A percentile compares a stretch with the other conserved stretches of the same genome.
Conservation (phyloP, 305 asterid genomes). For the Nicotiana rustica region DNA sequence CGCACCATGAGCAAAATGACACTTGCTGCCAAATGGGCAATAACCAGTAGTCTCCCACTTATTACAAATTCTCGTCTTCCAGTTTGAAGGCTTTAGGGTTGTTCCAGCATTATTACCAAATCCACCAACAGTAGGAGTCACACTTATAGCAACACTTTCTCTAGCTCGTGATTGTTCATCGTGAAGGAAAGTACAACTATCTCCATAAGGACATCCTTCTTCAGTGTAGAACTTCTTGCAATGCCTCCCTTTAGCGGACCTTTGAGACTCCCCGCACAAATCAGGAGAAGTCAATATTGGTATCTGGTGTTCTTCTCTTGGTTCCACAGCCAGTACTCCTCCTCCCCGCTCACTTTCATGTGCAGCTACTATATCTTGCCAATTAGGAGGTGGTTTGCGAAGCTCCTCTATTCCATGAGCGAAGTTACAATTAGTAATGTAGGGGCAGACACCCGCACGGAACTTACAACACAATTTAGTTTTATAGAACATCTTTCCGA, state of each 20-base stretch:
- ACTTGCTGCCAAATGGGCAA: conserved; percentile 88
- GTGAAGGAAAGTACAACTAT: conserved; percentile 79
- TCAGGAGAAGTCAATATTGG: conserved; percentile 71
- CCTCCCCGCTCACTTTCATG: conserved; percentile 61
- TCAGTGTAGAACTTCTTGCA: conserved; percentile 82
- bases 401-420: conserved; percentile 84
- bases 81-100: conserved; percentile 72
- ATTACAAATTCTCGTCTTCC: conserved; percentile 91
- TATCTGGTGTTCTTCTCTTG: conserved; percentile 79
- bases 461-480: conserved; percentile 85
- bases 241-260: conserved; percentile 77
- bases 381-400: conserved; percentile 82
- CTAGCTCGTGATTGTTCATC: conserved; percentile 79
- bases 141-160: conserved; percentile 82
- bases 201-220: conserved; percentile 91
- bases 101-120: conserved; percentile 52
- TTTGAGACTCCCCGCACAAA: conserved; percentile 51
- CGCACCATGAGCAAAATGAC: conserved; percentile 91
- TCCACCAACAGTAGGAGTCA: conserved; percentile 68
- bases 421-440: conserved; percentile 76
- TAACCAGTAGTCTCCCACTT: conserved; percentile 92
- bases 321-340: conserved; percentile 44
- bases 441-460: conserved; percentile 76
- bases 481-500: conserved; percentile 84
- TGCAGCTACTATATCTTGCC: conserved; percentile 87